Percentiles rank a stretch among this genome's conserved stretches.
phyloP scores from a whole-genome alignment of 2,329 filamentous ascomycete species.

The Epichloe uncinata region DNA sequence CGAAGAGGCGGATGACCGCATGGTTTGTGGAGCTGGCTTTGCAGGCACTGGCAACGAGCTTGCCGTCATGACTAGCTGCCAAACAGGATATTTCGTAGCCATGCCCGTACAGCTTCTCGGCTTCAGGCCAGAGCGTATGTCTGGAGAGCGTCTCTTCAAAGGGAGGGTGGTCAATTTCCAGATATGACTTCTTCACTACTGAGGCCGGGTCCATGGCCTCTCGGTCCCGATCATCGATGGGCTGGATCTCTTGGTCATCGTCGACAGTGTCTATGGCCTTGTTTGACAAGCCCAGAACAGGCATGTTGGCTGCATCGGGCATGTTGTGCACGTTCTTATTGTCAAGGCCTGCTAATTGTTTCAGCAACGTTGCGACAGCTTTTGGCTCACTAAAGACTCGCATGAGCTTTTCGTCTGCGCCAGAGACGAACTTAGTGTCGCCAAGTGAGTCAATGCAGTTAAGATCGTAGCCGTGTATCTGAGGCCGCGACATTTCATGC shows the following conservation, averaged over 20 bases:
- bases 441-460: constrained; percentile 80
- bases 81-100: constrained; percentile 92
- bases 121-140: constrained; percentile 89
- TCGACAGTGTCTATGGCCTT: constrained; percentile 62
- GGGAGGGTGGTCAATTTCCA: constrained; percentile 61
- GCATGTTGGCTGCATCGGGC: constrained; percentile 86
- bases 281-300: constrained; percentile 88
- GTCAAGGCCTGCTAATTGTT: constrained; percentile 50
- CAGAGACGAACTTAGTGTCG: constrained; percentile 70
- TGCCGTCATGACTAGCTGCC: constrained; percentile 61
- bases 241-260: constrained; percentile 32
- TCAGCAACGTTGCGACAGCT: constrained; percentile 63
- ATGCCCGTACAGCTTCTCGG: constrained; percentile 94
- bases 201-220: constrained; percentile 42
- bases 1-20: constrained; percentile 84
- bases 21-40: constrained; percentile 87
- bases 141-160: constrained; percentile 81
- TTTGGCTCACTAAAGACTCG: constrained; percentile 86
- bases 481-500: constrained; percentile 91
- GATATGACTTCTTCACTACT: constrained; percentile 43
- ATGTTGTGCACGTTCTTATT: constrained; percentile 31
- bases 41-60: constrained; percentile 78
- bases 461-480: constrained; percentile 96
- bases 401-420: constrained; percentile 95
- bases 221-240: constrained; percentile 33